Conservation (phyloP, 306 rosid species). For the Calophaca sinica region DNA sequence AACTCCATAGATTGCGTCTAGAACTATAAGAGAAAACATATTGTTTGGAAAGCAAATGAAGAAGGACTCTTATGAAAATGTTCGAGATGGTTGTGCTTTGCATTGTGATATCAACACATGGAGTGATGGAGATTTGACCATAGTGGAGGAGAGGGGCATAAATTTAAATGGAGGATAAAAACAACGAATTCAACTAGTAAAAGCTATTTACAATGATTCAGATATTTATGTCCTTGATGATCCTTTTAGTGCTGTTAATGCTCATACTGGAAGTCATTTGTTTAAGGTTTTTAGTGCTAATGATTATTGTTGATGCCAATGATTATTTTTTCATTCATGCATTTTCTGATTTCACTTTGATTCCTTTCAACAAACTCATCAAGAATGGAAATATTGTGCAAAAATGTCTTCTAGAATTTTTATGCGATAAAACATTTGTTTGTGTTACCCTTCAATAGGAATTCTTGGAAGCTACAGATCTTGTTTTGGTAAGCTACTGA, state of each 20-base stretch:
- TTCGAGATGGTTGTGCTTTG: slow-evolving; percentile 79
- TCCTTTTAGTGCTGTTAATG: too few species aligned
- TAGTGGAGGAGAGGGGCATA: too few species aligned
- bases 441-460: slow-evolving; percentile 86
- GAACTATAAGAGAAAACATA: slow-evolving; percentile 78
- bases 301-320: background rate
- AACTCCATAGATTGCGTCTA: slow-evolving; percentile 88
- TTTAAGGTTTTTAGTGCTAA: slow-evolving; percentile 56
- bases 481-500: slow-evolving; percentile 63
- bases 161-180: too few species aligned
- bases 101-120: too few species aligned
- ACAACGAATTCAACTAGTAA: too few species aligned
- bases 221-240: too few species aligned
- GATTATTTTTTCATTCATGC: background rate
- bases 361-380: slow-evolving; percentile 4
- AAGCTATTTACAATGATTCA: too few species aligned
- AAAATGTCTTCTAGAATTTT: slow-evolving; percentile 76
- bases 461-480: slow-evolving; percentile 78
- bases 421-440: slow-evolving; percentile 75
- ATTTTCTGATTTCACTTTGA: background rate
- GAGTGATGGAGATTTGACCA: too few species aligned
- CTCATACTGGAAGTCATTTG: too few species aligned
- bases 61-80: slow-evolving; percentile 56
- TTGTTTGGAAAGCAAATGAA: slow-evolving; percentile 77
- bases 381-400: slow-evolving; percentile 49